Evolutionary conservation across 2,329 filamentous ascomycete genomes (phyloP), one percentile per base, ranked within the genome.

Genomic region (Venturia carpophila): DNA sequence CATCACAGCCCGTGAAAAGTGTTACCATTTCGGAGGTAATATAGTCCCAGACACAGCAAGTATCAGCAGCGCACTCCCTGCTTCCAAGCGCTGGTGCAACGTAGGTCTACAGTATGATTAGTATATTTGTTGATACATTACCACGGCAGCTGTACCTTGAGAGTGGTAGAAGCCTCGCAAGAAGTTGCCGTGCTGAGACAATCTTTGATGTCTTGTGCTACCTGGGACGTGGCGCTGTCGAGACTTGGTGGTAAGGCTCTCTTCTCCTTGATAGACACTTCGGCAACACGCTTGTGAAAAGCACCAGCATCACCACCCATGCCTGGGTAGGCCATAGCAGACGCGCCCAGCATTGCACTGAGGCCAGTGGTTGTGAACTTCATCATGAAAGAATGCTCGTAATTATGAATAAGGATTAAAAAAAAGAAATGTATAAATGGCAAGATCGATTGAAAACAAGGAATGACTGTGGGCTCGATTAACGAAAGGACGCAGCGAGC

Each of bases 31-130:
- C 72, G 19, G 67, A 67, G 5, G 71, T 72, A 17, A 75, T 69
- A 41, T 74, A 73, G 6, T 67, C 72, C 73, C 73, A 75, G 69
- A 74, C 60, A 63, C 73, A 75, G 69, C 73, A 75, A 21, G 69
- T 67, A 47, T 75, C 73, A 5, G 70, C 69, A 68, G 72, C 62
- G 27, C 62, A 63, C 24, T 47, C 62, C 5, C 7, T 49, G 39
- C 37, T 43, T n/a, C 62, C 62, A 34, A 63, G 62, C 13, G 62
- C 41, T 47, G 62, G 62, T 17, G 60, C 60, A 42, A 62, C 60
- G 13, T 62, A 62, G 60, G 60, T 62, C 60, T 62, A n/a, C 7
- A n/a, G 15, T 21, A 42, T 7, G 43, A n/a, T 62, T n/a, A 62
- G 39, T 27, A 27, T 4, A 2, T 62, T 19, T 19, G 4, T 24